These are phyloP conservation scores for Nitzschia sp. DNA, from an alignment of 108 stramenopile genomes.

Conservation along the genomic window DNA sequence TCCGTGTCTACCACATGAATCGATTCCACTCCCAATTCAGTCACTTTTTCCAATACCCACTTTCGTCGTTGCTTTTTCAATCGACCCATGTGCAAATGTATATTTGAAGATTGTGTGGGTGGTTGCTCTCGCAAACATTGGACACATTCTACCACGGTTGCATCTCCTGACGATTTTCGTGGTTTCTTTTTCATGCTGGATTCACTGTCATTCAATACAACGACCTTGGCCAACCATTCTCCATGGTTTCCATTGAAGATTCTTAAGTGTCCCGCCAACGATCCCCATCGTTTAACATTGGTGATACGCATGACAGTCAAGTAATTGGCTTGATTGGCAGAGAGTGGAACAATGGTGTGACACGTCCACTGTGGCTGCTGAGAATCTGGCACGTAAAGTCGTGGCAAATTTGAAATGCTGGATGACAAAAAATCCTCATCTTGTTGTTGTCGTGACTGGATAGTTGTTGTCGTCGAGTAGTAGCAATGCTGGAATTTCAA, in stretches of 20 bases:
- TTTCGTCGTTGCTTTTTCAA: conserved; percentile 68
- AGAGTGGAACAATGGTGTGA: conserved; percentile 32
- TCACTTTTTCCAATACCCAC: conserved; percentile 78
- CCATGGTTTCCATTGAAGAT: conserved; percentile 76
- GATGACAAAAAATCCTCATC: no score
- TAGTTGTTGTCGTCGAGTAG: no score
- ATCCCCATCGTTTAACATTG: conserved; percentile 46
- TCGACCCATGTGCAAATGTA: conserved; percentile 50
- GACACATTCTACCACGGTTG: conserved; percentile 50
- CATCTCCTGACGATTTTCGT: conserved; percentile 11
- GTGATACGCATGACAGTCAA: conserved; percentile 78
- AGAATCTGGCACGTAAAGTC: background rate
- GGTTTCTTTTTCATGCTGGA: conserved; percentile 19
- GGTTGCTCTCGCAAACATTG: conserved; percentile 45
- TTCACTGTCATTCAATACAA: conserved; percentile 3
- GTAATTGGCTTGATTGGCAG: conserved; percentile 72
- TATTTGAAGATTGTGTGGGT: conserved; percentile 12
- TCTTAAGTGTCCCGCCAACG: conserved; percentile 44
- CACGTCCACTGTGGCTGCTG: background rate
- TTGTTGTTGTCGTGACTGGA: no score
- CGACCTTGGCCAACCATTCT: conserved; percentile 78
- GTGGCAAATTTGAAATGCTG: conserved; percentile 13
- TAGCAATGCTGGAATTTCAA: no score
- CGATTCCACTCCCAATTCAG: conserved; percentile 70
- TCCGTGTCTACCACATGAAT: conserved; percentile 38